Percentiles rank a stretch among this genome's conserved stretches.
Conservation (phyloP, 306 rosid genomes). For the Adenanthera pavonina region DNA sequence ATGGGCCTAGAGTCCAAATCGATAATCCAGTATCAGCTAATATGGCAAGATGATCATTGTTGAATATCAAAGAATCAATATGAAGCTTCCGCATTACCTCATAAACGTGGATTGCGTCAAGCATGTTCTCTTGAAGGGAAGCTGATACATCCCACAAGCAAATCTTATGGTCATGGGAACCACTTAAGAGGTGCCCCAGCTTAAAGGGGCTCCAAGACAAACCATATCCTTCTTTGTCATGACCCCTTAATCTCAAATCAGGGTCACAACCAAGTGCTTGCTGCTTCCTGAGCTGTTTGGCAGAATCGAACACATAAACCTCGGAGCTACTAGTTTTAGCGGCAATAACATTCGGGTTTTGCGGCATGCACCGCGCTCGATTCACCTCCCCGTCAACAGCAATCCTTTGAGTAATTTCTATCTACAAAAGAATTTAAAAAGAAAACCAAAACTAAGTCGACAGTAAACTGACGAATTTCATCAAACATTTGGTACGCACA, state of each 20-base stretch:
- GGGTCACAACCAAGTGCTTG: conserved; percentile 59
- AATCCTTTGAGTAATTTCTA: conserved; percentile 68
- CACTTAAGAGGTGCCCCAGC: conserved; percentile 80
- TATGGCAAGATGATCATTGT: background rate
- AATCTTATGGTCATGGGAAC: conserved; percentile 75
- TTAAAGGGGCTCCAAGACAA: conserved; percentile 82
- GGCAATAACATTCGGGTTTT: conserved; percentile 63
- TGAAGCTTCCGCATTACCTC: conserved; percentile 57
- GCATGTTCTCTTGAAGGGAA: conserved; percentile 57
- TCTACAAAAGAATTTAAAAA: conserved; percentile 42
- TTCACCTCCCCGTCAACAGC: conserved; percentile 93
- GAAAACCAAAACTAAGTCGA: background rate
- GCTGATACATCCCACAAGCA: conserved; percentile 92
- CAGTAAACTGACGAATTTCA: conserved; percentile 23
- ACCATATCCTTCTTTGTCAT: conserved; percentile 93
- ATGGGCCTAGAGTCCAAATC: conserved; percentile 60
- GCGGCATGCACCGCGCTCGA: conserved; percentile 88
- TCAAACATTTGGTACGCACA: conserved; percentile 47
- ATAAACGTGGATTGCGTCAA: conserved; percentile 69
- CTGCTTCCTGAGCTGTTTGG: conserved; percentile 48
- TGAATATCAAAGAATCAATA: background rate
- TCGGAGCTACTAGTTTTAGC: conserved; percentile 82
- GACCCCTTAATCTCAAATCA: conserved; percentile 88
- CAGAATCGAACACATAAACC: conserved; percentile 76
- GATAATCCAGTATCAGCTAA: conserved; percentile 13